Evolutionary conservation across 179 eudicot genomes (phyloP).

Genomic region (Dionaea muscipula): DNA sequence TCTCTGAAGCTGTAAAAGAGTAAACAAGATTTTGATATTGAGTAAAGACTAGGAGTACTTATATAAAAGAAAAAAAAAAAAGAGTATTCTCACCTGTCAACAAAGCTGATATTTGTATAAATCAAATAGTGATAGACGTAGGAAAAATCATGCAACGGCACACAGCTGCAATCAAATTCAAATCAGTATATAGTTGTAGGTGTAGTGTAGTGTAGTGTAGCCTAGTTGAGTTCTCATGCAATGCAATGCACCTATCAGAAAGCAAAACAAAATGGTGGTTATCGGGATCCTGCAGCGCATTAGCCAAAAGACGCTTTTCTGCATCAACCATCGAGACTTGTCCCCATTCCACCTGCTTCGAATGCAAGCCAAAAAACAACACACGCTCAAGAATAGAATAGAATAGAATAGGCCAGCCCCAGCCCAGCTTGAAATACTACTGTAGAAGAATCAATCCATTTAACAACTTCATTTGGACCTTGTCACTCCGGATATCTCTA

Average conservation of each 20-base stretch:
- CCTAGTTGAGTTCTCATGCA: too few relatives aligned
- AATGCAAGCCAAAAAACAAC: conserved; percentile 8
- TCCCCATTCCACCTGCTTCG: conserved; percentile 97
- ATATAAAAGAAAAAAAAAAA: too few relatives aligned
- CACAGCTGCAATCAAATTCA: conserved; percentile 54
- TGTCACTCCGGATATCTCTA: conserved; percentile 76
- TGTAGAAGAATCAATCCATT: not conserved
- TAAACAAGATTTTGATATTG: conserved; percentile 6
- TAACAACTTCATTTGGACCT: conserved; percentile 27
- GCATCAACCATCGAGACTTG: conserved; percentile 93
- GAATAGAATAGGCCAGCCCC: too few relatives aligned
- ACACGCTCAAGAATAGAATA: not conserved
- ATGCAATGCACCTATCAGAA: conserved; percentile 63
- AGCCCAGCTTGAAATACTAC: too few relatives aligned
- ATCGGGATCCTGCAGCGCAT: conserved; percentile 74
- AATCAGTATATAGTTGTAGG: too few relatives aligned
- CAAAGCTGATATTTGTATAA: conserved; percentile 71
- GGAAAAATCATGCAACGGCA: conserved; percentile 74
- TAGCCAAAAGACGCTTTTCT: conserved; percentile 75
- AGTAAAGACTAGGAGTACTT: too few relatives aligned
- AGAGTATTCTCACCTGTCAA: conserved; percentile 50
- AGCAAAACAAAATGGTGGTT: conserved; percentile 85
- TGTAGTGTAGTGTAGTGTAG: too few relatives aligned
- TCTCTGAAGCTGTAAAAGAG: conserved; percentile 72
- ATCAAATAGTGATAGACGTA: conserved; percentile 78